Percentiles rank a stretch among this genome's conserved stretches.
Evolutionary conservation across 1,139 yeast species (phyloP).

Genomic region (Diutina siamensis): DNA sequence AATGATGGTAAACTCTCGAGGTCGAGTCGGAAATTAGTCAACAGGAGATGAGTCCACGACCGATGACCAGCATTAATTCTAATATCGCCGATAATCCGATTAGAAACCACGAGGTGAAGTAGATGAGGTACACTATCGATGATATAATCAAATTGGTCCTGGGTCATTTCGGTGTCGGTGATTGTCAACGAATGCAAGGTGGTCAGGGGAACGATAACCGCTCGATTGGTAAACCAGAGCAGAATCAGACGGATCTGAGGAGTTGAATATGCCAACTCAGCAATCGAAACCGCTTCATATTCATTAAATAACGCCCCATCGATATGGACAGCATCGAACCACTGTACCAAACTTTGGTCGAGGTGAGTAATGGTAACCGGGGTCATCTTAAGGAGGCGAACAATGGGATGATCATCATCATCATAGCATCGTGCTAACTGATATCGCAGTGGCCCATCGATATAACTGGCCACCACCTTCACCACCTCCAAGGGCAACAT

Average conservation of each 20-base stretch:
- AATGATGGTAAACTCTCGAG: slow-evolving; percentile 1
- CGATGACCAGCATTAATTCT: background rate
- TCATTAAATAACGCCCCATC: background rate
- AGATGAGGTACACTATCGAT: background rate
- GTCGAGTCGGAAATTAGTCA: background rate
- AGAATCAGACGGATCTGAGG: background rate
- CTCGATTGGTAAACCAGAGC: background rate
- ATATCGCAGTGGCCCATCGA: background rate
- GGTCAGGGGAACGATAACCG: background rate
- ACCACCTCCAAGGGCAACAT: background rate
- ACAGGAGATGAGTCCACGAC: background rate
- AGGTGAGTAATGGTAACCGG: background rate
- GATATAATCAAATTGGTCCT: background rate
- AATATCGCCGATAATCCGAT: background rate
- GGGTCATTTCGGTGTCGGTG: background rate
- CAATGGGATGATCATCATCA: background rate
- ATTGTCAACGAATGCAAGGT: background rate
- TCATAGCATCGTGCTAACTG: background rate
- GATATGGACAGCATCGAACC: background rate
- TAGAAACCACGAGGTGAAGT: background rate
- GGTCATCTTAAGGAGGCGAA: background rate
- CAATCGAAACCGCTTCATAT: background rate
- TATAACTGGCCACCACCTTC: background rate
- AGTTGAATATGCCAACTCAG: background rate
- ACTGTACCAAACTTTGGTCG: background rate